A percentile compares a stretch with the other conserved stretches of the same genome.
phyloP scores from a whole-genome alignment of 1,139 yeast genomes.

The Sugiyamaella pinicola region DNA sequence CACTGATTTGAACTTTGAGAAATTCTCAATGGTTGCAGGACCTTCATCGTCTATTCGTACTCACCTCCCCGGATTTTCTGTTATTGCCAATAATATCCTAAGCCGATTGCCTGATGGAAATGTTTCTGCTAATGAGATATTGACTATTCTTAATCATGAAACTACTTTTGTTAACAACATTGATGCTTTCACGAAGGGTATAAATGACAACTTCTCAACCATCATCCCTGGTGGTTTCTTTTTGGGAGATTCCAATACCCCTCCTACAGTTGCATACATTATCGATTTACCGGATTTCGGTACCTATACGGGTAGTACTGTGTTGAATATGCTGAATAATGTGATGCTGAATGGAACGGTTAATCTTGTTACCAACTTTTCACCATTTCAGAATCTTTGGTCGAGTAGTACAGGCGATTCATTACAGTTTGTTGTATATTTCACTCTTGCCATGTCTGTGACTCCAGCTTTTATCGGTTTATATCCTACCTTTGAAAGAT shows the following conservation, averaged over 20 bases:
- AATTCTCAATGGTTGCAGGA: constrained; percentile 28
- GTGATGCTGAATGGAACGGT: constrained; percentile 38
- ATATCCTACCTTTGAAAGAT: constrained; percentile 44
- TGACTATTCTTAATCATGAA: constrained; percentile 21
- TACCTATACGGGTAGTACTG: constrained; percentile 32
- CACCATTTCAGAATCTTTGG: constrained; percentile 43
- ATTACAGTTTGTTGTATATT: constrained; percentile 42
- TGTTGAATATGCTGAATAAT: constrained; percentile 39
- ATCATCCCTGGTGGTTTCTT: constrained; percentile 42
- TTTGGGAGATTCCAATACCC: constrained; percentile 25
- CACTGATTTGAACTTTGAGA: constrained; percentile 25
- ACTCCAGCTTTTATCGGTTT: constrained; percentile 43
- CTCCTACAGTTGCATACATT: constrained; percentile 36
- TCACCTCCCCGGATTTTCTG: constrained; percentile 26
- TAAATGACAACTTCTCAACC: constrained; percentile 31
- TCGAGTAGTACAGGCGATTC: constrained; percentile 39
- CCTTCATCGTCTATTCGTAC: constrained; percentile 19
- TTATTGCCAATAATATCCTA: constrained; percentile 28
- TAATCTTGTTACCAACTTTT: constrained; percentile 38
- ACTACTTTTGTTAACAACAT: constrained; percentile 27
- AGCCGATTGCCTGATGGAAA: constrained; percentile 21
- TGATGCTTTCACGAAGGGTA: constrained; percentile 28
- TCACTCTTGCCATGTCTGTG: constrained; percentile 42
- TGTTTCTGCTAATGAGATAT: constrained; percentile 20
- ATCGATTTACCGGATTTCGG: constrained; percentile 36